Evolutionary conservation across 768 basidiomycete genomes (phyloP).

Genomic region (Postia placenta): DNA sequence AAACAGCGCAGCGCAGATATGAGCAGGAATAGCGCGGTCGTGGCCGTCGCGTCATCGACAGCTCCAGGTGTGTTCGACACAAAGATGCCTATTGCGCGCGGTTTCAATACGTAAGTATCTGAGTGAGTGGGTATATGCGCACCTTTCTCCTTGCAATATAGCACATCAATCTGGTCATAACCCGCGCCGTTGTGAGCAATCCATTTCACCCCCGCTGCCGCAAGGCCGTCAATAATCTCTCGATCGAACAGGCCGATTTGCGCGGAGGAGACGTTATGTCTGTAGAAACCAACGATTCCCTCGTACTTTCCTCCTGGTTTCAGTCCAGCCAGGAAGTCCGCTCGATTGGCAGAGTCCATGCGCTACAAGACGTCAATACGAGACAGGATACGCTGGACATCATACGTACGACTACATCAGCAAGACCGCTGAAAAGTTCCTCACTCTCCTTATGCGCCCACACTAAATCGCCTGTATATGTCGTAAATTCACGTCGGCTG

Average conservation of each 20-base stretch:
- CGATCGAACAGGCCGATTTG: conserved; percentile 75
- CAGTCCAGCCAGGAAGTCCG: conserved; percentile 63
- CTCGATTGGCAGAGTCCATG: conserved; percentile 32
- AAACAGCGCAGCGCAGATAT: conserved; percentile 75
- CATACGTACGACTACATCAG: conserved; percentile 66
- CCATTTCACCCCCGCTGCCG: conserved; percentile 60
- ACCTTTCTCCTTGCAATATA: conserved; percentile 69
- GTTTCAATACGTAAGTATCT: background rate
- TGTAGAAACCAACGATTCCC: conserved; percentile 73
- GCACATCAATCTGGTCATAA: conserved; percentile 83
- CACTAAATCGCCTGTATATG: conserved; percentile 49
- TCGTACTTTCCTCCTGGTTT: conserved; percentile 67
- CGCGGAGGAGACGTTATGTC: conserved; percentile 61
- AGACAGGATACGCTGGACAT: background rate
- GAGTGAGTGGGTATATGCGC: conserved; percentile 3
- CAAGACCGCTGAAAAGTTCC: conserved; percentile 56
- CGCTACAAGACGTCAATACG: too few relatives aligned
- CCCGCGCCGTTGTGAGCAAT: conserved; percentile 93
- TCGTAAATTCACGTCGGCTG: background rate
- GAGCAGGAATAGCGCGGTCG: conserved; percentile 78
- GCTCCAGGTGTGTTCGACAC: conserved; percentile 89
- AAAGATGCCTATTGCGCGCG: conserved; percentile 41
- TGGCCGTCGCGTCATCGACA: conserved; percentile 88
- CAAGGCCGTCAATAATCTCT: conserved; percentile 65
- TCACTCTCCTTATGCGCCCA: conserved; percentile 79